phyloP scores from a whole-genome alignment of 1,284 basidiomycete species.

The Heterobasidion occidentale region DNA sequence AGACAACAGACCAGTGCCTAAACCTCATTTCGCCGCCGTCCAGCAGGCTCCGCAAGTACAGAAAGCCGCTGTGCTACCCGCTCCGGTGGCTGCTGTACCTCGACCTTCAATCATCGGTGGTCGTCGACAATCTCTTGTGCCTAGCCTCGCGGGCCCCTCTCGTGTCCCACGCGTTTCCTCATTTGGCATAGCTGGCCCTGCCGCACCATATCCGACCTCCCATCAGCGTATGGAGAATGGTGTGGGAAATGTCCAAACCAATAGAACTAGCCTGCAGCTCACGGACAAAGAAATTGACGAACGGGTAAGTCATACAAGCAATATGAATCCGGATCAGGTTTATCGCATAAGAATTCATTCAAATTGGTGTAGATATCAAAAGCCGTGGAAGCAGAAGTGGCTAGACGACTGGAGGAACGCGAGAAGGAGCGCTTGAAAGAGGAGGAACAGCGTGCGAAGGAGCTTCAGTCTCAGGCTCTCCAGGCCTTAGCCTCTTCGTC shows the following conservation, averaged over 20 bases:
- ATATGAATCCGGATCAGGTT: neutral
- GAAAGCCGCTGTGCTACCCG: slow-evolving; percentile 26
- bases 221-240: slow-evolving; percentile 8
- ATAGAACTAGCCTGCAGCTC: slow-evolving; percentile 18
- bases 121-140: neutral
- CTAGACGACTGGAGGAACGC: slow-evolving; percentile 52
- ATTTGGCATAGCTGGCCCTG: slow-evolving; percentile 10
- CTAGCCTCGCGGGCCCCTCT: slow-evolving; percentile 15
- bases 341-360: neutral
- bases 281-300: slow-evolving; percentile 68
- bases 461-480: slow-evolving; percentile 9
- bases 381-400: slow-evolving; percentile 66
- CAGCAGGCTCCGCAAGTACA: slow-evolving; percentile 34
- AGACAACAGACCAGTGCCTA: slow-evolving; percentile 50
- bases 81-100: slow-evolving; percentile 11
- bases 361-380: slow-evolving; percentile 44
- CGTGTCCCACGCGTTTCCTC: slow-evolving; percentile 23
- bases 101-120: slow-evolving; percentile 11
- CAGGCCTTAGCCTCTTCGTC: slow-evolving; percentile 7
- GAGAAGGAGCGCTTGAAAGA: slow-evolving; percentile 46
- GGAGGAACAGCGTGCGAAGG: slow-evolving; percentile 18
- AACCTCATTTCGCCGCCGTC: slow-evolving; percentile 55
- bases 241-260: slow-evolving; percentile 6
- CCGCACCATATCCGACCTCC: slow-evolving; percentile 10
- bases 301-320: slow-evolving; percentile 32